phyloP scores from a whole-genome alignment of 2,329 filamentous ascomycete species.

The Cordyceps javanica region DNA sequence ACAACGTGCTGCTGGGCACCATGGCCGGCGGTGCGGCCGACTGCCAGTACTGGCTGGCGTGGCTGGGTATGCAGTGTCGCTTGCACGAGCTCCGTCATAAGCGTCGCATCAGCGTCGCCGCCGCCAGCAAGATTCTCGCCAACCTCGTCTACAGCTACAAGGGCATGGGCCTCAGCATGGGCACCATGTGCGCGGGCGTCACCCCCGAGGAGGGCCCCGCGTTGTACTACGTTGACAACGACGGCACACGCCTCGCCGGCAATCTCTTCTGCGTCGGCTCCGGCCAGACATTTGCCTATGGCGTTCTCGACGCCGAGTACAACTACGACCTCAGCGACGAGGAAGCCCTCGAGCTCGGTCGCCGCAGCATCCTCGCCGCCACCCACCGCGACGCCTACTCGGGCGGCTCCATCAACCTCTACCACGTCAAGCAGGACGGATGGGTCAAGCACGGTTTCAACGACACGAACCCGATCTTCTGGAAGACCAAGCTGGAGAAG shows the following conservation, averaged over 20 bases:
- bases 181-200: conserved; percentile 98
- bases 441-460: conserved; percentile 99
- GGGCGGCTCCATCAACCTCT: conserved; percentile 96
- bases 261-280: conserved; percentile 98
- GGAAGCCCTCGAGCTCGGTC: conserved; percentile 84
- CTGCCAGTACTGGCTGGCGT: conserved; percentile 99
- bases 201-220: conserved; percentile 92
- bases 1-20: conserved; percentile 86
- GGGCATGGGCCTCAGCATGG: conserved; percentile 97
- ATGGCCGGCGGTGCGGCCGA: conserved; percentile 99
- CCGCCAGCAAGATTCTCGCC: conserved; percentile 95
- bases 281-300: conserved; percentile 97
- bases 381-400: conserved; percentile 98
- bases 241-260: conserved; percentile 85
- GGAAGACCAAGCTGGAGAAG: conserved; percentile 98
- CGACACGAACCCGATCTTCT: conserved; percentile 99
- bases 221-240: conserved; percentile 94
- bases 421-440: conserved; percentile 97
- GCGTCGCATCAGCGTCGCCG: conserved; percentile 94
- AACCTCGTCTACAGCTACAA: conserved; percentile 99
- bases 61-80: conserved; percentile 97
- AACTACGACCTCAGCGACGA: conserved; percentile 79
- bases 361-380: conserved; percentile 87
- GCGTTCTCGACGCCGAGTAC: conserved; percentile 95
- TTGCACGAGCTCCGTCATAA: conserved; percentile 99